These are phyloP conservation scores for Suhomyces xylopsoci DNA, from an alignment of 805 yeast species.

Conservation along the genomic window DNA sequence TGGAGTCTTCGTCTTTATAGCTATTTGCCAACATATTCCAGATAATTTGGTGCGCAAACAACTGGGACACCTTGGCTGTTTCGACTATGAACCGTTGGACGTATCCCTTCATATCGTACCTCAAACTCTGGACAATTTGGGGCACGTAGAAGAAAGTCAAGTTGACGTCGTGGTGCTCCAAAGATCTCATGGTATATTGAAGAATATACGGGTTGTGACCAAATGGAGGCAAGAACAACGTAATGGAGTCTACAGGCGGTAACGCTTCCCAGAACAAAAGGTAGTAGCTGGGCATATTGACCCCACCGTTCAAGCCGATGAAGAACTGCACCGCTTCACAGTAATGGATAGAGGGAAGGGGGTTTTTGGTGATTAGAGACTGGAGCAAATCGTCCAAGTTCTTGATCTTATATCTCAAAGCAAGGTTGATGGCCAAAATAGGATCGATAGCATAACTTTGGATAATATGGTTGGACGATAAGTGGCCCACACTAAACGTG, in stretches of 20 bases:
- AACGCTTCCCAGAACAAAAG: conserved; percentile 70
- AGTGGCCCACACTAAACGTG: conserved; percentile 26
- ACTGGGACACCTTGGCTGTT: conserved; percentile 83
- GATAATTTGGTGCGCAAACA: conserved; percentile 95
- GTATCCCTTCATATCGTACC: conserved; percentile 80
- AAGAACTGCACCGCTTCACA: conserved; percentile 61
- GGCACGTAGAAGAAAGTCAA: conserved; percentile 95
- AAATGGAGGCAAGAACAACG: conserved; percentile 73
- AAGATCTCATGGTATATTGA: conserved; percentile 87
- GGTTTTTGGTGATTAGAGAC: conserved; percentile 49
- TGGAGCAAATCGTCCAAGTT: conserved; percentile 40
- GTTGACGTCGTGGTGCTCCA: conserved; percentile 83
- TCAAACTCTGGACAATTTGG: conserved; percentile 88
- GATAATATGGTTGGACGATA: conserved; percentile 43
- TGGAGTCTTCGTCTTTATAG: conserved; percentile 84
- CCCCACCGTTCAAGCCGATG: conserved; percentile 37
- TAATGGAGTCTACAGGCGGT: conserved; percentile 82
- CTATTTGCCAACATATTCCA: conserved; percentile 97
- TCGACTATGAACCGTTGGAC: conserved; percentile 87
- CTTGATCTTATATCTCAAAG: conserved; percentile 52
- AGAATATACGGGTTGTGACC: conserved; percentile 62
- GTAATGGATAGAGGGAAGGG: conserved; percentile 54
- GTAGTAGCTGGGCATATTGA: conserved; percentile 37
- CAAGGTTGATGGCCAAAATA: conserved; percentile 65
- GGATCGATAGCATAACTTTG: conserved; percentile 69